Evolutionary conservation across 257 asterid genomes (phyloP).

Genomic region (Solanum chmielewskii): DNA sequence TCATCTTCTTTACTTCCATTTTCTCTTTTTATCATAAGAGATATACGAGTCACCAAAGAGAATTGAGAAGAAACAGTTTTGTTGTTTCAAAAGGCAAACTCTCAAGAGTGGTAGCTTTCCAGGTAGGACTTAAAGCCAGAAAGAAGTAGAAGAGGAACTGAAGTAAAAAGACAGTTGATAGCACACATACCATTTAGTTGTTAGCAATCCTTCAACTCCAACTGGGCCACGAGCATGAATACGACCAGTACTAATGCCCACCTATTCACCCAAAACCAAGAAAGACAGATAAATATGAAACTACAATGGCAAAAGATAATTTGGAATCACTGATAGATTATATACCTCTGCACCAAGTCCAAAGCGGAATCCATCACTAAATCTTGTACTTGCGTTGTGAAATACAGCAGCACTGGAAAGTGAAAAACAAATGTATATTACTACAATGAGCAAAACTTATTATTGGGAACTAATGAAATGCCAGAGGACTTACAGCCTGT

Average conservation of each 20-base stretch:
- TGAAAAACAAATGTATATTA: neutral
- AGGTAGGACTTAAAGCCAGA: neutral
- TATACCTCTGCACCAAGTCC: constrained; percentile 96
- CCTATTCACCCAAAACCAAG: constrained; percentile 31
- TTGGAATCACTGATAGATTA: neutral
- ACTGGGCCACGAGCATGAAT: constrained; percentile 99
- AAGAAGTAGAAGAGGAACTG: neutral
- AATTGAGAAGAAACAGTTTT: neutral
- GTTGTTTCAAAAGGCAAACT: neutral
- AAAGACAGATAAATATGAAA: neutral
- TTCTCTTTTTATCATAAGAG: neutral
- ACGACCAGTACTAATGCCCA: constrained; percentile 89
- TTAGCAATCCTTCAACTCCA: constrained; percentile 90
- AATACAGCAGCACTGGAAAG: constrained; percentile 83
- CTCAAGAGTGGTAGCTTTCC: neutral
- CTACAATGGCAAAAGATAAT: neutral
- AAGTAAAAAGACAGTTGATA: neutral
- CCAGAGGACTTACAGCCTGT: neutral
- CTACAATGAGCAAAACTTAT: neutral
- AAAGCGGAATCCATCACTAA: constrained; percentile 84
- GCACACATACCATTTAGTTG: constrained; percentile 68
- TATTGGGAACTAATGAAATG: neutral
- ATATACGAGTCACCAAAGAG: neutral
- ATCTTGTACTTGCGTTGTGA: constrained; percentile 90
- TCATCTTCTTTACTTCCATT: neutral